Conservation (phyloP, 768 basidiomycete genomes). For the Rhodosporidiobolus odoratus region DNA sequence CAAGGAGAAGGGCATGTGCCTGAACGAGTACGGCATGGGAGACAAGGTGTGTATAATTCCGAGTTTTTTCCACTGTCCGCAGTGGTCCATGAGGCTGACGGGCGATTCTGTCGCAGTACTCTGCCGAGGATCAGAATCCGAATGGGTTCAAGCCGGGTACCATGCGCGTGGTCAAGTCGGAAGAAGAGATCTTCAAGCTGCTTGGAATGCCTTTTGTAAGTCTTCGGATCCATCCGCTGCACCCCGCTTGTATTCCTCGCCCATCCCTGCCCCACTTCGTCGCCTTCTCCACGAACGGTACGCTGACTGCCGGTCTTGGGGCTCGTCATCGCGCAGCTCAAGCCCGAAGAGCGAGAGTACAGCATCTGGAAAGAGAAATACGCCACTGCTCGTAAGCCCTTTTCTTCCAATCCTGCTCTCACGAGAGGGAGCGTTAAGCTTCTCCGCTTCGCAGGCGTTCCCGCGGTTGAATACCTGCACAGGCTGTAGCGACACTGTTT, state of each 20-base stretch:
- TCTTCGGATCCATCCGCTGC: too few relatives aligned
- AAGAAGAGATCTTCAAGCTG: slow-evolving; percentile 36
- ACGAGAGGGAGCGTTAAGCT: too few relatives aligned
- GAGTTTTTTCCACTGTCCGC: background rate
- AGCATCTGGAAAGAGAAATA: slow-evolving; percentile 12
- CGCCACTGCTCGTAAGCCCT: background rate
- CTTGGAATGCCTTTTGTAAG: slow-evolving; percentile 34
- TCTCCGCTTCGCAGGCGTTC: background rate
- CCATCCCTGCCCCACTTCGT: too few relatives aligned
- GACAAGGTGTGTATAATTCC: background rate
- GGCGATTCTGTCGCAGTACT: background rate
- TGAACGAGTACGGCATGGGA: slow-evolving; percentile 39
- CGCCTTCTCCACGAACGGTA: too few relatives aligned
- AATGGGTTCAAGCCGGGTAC: slow-evolving; percentile 30
- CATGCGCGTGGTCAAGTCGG: slow-evolving; percentile 30
- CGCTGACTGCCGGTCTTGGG: background rate
- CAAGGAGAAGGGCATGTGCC: slow-evolving; percentile 22
- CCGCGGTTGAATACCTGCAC: background rate
- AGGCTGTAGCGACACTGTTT: background rate
- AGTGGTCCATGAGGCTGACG: background rate
- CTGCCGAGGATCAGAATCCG: slow-evolving; percentile 22
- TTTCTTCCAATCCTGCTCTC: background rate
- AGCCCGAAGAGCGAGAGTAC: slow-evolving; percentile 23
- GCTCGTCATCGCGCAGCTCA: background rate
- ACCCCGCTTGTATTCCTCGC: too few relatives aligned